Evolutionary conservation across 257 asterid genomes (phyloP).

Genomic region (Penstemon newberryi): DNA sequence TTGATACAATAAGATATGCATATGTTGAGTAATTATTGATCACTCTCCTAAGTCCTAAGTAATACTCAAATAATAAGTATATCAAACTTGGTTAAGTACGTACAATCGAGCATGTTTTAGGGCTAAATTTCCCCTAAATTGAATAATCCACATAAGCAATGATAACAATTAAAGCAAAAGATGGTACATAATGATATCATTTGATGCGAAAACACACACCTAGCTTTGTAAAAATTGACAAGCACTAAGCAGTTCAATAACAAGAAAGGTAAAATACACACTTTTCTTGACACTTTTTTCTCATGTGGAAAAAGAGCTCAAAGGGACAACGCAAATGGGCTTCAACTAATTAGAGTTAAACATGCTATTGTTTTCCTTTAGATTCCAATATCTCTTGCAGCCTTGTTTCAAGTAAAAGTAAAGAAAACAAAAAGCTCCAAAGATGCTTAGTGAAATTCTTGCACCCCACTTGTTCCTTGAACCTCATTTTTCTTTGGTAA

Average conservation of each 20-base stretch:
- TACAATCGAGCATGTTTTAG: background rate
- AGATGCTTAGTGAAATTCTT: slow-evolving; percentile 33
- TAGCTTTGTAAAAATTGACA: slow-evolving; percentile 30
- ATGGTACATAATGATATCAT: background rate
- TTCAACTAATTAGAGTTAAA: slow-evolving; percentile 38
- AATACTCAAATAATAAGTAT: too few relatives aligned
- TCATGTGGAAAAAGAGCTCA: slow-evolving; percentile 34
- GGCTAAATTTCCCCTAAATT: background rate
- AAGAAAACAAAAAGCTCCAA: slow-evolving; percentile 32
- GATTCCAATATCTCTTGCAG: slow-evolving; percentile 44
- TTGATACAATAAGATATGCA: too few relatives aligned
- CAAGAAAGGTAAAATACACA: slow-evolving; percentile 17
- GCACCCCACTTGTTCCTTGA: slow-evolving; percentile 32
- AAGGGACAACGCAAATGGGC: slow-evolving; percentile 30
- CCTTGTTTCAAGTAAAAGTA: slow-evolving; percentile 33
- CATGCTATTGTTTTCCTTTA: slow-evolving; percentile 26
- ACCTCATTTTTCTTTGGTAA: slow-evolving; percentile 23
- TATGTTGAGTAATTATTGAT: too few relatives aligned
- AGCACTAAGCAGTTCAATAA: slow-evolving; percentile 20
- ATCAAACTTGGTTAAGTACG: too few relatives aligned
- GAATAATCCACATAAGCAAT: too few relatives aligned
- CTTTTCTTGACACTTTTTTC: slow-evolving; percentile 9
- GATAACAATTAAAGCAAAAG: slow-evolving; percentile 3
- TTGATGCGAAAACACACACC: slow-evolving; percentile 18
- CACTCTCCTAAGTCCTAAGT: too few relatives aligned